phyloP scores from a whole-genome alignment of 148 eudicot species.

The Silene uniflora region DNA sequence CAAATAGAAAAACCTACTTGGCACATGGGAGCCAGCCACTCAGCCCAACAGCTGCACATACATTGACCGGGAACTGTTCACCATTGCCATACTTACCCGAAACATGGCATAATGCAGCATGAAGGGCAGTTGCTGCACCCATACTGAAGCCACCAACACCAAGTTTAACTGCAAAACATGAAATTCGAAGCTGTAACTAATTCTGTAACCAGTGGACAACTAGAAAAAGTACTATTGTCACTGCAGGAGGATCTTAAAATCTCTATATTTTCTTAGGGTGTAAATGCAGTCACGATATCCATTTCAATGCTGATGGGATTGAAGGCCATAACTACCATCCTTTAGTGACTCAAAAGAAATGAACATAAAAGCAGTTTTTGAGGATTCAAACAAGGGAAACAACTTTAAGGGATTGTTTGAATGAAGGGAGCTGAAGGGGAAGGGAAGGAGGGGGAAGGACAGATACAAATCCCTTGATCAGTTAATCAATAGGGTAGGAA shows the following conservation, averaged over 20 bases:
- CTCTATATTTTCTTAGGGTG: not conserved
- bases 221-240: not conserved
- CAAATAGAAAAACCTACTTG: conserved; percentile 43
- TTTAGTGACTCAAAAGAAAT: too few species aligned
- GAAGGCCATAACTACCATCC: not conserved
- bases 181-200: not conserved
- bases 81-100: conserved; percentile 63
- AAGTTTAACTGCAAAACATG: conserved; percentile 61
- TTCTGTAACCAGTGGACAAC: not conserved
- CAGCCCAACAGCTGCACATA: conserved; percentile 80
- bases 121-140: conserved; percentile 92
- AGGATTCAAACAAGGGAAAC: not conserved
- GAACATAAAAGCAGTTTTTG: not conserved
- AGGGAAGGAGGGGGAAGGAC: too few species aligned
- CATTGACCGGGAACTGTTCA: conserved; percentile 46
- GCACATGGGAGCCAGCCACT: conserved; percentile 98
- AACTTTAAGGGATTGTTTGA: not conserved
- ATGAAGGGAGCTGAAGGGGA: too few species aligned
- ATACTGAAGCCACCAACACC: conserved; percentile 95
- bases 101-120: conserved; percentile 63
- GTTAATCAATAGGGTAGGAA: too few species aligned
- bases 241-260: not conserved
- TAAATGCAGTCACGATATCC: not conserved
- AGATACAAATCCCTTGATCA: too few species aligned
- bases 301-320: not conserved